Conservation (phyloP, 1,284 basidiomycete species). For the Pisolithus thermaeus region DNA sequence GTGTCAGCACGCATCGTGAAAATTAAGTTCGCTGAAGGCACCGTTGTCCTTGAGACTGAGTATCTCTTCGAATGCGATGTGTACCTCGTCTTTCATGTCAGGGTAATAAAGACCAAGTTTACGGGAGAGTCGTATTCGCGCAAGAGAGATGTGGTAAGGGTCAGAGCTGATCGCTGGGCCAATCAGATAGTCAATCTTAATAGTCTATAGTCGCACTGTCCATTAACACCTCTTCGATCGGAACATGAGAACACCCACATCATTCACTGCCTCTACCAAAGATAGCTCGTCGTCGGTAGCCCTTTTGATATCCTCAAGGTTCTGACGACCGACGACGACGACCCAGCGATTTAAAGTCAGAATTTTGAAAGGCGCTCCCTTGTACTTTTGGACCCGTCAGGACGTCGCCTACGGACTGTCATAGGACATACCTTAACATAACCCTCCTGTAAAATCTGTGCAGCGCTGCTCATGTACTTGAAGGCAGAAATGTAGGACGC, state of each 20-base stretch:
- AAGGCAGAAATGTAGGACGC: not conserved
- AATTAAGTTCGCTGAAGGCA: not conserved
- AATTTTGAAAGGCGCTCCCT: not conserved
- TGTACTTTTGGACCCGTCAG: not conserved
- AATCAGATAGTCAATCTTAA: slow-evolving; percentile 18
- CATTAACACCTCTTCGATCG: not conserved
- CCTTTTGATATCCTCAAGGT: not conserved
- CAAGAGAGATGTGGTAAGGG: slow-evolving; percentile 22
- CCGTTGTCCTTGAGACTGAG: slow-evolving; percentile 14
- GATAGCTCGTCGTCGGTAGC: not conserved
- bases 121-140: slow-evolving; percentile 27
- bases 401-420: not conserved
- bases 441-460: not conserved
- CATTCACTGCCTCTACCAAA: not conserved
- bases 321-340: not conserved
- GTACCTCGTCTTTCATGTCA: slow-evolving; percentile 28
- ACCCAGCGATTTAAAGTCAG: not conserved
- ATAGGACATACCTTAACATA: not conserved
- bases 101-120: slow-evolving; percentile 21
- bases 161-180: slow-evolving; percentile 20
- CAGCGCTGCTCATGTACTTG: not conserved
- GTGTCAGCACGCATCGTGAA: not conserved
- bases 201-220: not conserved
- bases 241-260: not conserved
- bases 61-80: slow-evolving; percentile 23